A percentile compares a stretch with the other conserved stretches of the same genome.
Conservation (phyloP, 257 asterid species). For the Eucommia ulmoides region DNA sequence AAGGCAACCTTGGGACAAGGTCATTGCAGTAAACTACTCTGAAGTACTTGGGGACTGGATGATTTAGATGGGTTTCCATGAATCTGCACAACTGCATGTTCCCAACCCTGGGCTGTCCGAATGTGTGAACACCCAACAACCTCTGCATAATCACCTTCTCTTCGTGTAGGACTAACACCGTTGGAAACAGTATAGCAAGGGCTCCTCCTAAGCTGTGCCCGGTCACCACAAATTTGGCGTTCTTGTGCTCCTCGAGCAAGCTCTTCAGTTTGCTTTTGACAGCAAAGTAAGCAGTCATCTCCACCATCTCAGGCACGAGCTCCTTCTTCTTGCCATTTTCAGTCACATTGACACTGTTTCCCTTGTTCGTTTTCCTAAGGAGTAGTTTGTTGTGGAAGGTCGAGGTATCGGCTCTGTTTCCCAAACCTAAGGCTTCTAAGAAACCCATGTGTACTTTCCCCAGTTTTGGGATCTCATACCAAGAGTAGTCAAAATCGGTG, state of each 20-base stretch:
- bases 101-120: constrained; percentile 87
- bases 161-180: constrained; percentile 48
- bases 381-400: constrained; percentile 38
- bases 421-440: constrained; percentile 89
- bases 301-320: constrained; percentile 16
- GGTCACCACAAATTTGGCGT: constrained; percentile 64
- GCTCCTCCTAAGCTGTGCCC: constrained; percentile 99
- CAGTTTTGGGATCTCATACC: constrained; percentile 77
- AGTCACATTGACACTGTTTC: constrained; percentile 12
- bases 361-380: constrained; percentile 1
- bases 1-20: constrained; percentile 90
- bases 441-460: constrained; percentile 99
- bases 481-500: constrained; percentile 89
- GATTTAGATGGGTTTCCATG: constrained; percentile 52
- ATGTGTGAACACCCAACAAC: constrained; percentile 57
- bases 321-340: constrained; percentile 9
- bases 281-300: constrained; percentile 62
- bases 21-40: constrained; percentile 83
- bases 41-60: constrained; percentile 49
- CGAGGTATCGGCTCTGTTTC: constrained; percentile 47
- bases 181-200: constrained; percentile 71
- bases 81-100: constrained; percentile 42
- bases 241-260: constrained; percentile 47
- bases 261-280: constrained; percentile 43
- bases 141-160: constrained; percentile 52